phyloP scores from a whole-genome alignment of 257 asterid genomes.

The Solanum lycopersicoides region DNA sequence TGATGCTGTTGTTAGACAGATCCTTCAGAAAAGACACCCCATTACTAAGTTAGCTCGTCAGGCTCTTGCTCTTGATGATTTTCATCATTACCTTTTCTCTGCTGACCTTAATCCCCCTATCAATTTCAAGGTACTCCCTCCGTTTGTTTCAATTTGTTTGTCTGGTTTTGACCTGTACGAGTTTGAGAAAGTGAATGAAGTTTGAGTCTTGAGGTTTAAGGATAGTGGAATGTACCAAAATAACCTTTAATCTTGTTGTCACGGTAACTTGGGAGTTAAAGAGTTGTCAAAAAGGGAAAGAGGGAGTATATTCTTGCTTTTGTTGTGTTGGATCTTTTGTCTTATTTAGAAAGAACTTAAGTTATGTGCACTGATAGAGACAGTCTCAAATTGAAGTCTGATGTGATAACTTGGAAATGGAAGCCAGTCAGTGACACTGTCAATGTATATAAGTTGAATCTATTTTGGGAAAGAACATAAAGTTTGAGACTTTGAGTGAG shows the following conservation, averaged over 20 bases:
- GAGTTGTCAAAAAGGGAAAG: no score
- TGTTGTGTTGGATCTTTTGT: neutral
- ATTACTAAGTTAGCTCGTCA: constrained; percentile 22
- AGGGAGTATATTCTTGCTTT: neutral
- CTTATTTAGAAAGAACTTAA: neutral
- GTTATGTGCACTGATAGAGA: neutral
- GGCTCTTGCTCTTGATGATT: constrained; percentile 32
- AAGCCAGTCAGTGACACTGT: neutral
- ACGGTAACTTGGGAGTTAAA: no score
- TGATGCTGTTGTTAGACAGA: constrained; percentile 34
- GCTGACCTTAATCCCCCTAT: constrained; percentile 57
- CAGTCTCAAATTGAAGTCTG: neutral
- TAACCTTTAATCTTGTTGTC: neutral
- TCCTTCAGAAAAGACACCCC: constrained; percentile 36
- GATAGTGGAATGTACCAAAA: neutral
- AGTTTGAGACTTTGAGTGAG: neutral
- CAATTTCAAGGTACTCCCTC: constrained; percentile 26
- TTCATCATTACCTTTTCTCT: constrained; percentile 59
- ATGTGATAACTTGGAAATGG: neutral
- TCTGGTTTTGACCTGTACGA: neutral
- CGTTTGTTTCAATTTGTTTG: neutral
- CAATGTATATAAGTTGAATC: neutral
- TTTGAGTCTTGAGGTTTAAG: neutral
- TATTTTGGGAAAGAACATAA: neutral
- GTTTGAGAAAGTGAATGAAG: neutral